These are phyloP conservation scores for Penicillium desertorum DNA, from an alignment of 495 filamentous ascomycete genomes.

Conservation along the genomic window DNA sequence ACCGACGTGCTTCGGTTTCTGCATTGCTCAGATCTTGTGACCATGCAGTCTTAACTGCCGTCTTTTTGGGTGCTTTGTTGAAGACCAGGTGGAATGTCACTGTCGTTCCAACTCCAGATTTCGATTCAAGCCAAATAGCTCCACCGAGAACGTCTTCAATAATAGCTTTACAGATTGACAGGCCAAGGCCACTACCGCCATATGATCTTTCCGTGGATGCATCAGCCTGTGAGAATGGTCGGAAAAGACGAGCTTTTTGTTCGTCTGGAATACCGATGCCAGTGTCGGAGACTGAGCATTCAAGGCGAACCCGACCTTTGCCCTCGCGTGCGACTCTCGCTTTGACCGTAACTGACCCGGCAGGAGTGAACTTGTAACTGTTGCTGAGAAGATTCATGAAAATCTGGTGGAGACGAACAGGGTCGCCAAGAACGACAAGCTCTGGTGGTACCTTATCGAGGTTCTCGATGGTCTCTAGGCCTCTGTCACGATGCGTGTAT, in stretches of 20 bases:
- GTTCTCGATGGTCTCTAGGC: slow-evolving; percentile 70
- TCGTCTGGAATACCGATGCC: slow-evolving; percentile 85
- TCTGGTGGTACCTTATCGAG: slow-evolving; percentile 62
- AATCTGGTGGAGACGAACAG: slow-evolving; percentile 86
- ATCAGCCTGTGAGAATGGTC: slow-evolving; percentile 88
- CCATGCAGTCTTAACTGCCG: slow-evolving; percentile 56
- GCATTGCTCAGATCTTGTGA: slow-evolving; percentile 46
- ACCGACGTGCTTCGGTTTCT: slow-evolving; percentile 29
- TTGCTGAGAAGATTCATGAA: slow-evolving; percentile 92
- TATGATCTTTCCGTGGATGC: slow-evolving; percentile 83
- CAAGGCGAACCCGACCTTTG: slow-evolving; percentile 65
- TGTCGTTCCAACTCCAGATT: slow-evolving; percentile 73
- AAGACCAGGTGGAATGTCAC: slow-evolving; percentile 83
- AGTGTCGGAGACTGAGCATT: slow-evolving; percentile 85
- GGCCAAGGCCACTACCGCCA: slow-evolving; percentile 83
- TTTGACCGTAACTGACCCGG: slow-evolving; percentile 78
- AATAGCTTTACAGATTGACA: slow-evolving; percentile 93
- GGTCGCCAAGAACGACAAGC: slow-evolving; percentile 84
- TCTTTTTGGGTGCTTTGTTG: slow-evolving; percentile 67
- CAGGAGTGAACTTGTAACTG: slow-evolving; percentile 89
- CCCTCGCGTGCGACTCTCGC: slow-evolving; percentile 69
- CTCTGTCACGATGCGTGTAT: slow-evolving; percentile 79
- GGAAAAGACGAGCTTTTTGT: slow-evolving; percentile 80
- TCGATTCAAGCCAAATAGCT: slow-evolving; percentile 76
- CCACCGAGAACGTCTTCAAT: slow-evolving; percentile 90